Percentiles rank a stretch among this genome's conserved stretches.
Evolutionary conservation across 2,329 filamentous ascomycete genomes (phyloP).

Genomic region (Pseudofabraea citricarpa): DNA sequence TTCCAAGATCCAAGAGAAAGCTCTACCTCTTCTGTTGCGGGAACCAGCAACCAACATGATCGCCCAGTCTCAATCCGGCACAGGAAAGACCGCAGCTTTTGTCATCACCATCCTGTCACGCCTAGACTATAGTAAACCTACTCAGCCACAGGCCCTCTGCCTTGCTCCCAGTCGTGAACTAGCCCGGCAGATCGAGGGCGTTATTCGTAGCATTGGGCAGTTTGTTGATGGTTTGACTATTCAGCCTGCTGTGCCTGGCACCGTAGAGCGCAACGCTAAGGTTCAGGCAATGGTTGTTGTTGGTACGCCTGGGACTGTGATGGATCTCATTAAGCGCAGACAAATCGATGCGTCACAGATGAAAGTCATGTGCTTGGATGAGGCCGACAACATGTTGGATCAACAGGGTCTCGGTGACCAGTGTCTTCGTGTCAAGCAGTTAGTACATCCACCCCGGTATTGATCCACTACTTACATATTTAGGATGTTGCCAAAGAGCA

Average conservation of each 20-base stretch:
- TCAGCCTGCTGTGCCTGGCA: constrained; percentile 78
- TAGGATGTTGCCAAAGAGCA: constrained; percentile 65
- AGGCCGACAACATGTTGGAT: constrained; percentile 98
- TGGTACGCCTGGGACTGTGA: constrained; percentile 89
- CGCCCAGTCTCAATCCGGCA: constrained; percentile 98
- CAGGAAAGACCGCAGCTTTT: constrained; percentile 96
- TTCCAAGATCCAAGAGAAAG: constrained; percentile 96
- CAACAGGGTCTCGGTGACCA: constrained; percentile 93
- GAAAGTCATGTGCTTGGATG: constrained; percentile 84
- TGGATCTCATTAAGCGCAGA: constrained; percentile 76
- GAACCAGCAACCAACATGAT: constrained; percentile 93
- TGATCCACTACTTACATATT: constrained; percentile 9
- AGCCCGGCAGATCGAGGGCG: constrained; percentile 87
- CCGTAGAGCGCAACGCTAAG: constrained; percentile 60
- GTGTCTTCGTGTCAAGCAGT: constrained; percentile 85
- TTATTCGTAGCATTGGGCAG: constrained; percentile 77
- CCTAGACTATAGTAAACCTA: constrained; percentile 65
- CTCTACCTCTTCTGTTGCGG: constrained; percentile 80
- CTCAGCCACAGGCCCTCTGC: constrained; percentile 77
- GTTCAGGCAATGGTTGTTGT: constrained; percentile 79
- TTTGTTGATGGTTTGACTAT: constrained; percentile 74
- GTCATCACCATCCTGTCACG: constrained; percentile 87
- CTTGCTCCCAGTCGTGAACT: constrained; percentile 92
- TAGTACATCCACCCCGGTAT: constrained; percentile 29
- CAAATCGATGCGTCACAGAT: constrained; percentile 69